Percentiles rank a stretch among this genome's conserved stretches.
These are phyloP conservation scores for Aspergillus sp. DNA, from an alignment of 2,329 filamentous ascomycete genomes.

Conservation along the genomic window DNA sequence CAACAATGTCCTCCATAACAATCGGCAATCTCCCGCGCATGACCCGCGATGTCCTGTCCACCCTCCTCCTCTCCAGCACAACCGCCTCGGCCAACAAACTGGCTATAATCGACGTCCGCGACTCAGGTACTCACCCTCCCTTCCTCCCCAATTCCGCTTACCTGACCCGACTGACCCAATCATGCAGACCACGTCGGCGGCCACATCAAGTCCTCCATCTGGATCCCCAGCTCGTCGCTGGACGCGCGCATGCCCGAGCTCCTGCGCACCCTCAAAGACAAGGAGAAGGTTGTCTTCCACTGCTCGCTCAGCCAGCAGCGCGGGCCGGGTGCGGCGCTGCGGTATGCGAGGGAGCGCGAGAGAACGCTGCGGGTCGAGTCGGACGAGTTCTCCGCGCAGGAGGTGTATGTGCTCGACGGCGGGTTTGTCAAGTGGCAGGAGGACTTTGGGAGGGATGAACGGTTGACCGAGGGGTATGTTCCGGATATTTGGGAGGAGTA, in stretches of 20 bases:
- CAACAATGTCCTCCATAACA: constrained; percentile 44
- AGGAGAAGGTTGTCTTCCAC: constrained; percentile 84
- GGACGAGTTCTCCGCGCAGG: constrained; percentile 47
- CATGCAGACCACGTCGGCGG: constrained; percentile 73
- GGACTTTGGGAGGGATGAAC: constrained; percentile 61
- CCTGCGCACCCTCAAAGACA: constrained; percentile 64
- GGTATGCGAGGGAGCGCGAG: constrained; percentile 59
- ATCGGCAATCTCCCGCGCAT: constrained; percentile 59
- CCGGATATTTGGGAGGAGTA: constrained; percentile 72
- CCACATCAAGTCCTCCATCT: constrained; percentile 68
- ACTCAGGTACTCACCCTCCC: constrained; percentile 51
- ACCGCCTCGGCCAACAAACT: constrained; percentile 36
- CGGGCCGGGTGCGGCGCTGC: constrained; percentile 72
- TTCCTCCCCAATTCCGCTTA: background rate
- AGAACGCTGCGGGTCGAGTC: constrained; percentile 38
- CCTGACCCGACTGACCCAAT: constrained; percentile 1
- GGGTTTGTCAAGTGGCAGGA: constrained; percentile 91
- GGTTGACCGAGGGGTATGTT: constrained; percentile 72
- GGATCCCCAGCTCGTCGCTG: constrained; percentile 64
- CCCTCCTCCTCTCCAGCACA: constrained; percentile 48
- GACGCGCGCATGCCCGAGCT: constrained; percentile 73
- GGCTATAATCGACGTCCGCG: constrained; percentile 81
- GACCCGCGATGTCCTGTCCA: constrained; percentile 57
- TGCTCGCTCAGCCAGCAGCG: constrained; percentile 86
- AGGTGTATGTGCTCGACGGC: constrained; percentile 69